Evolutionary conservation across 495 filamentous ascomycete species (phyloP), one percentile per base, ranked within the genome.

Genomic region (Mycothermus thermophilus): DNA sequence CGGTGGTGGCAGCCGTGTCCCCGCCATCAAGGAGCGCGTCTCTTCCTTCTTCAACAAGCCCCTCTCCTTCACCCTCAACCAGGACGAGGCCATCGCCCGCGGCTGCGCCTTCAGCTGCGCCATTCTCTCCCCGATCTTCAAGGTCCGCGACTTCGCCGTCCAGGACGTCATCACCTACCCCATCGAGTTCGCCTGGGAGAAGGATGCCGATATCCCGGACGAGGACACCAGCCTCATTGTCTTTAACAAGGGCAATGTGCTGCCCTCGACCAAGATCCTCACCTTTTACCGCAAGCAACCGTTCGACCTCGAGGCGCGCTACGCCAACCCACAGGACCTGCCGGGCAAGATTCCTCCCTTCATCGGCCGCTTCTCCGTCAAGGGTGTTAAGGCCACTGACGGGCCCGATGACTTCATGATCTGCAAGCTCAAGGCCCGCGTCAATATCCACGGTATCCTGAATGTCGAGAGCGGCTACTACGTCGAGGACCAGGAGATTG

Each of bases 151-250:
- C 64, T 99, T 96, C 62, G 76, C 86, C 47, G 75, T 96, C 33
- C 85, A 94, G 66, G 90, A 99, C 57, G 86, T 95, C 45, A 84
- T 95, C 57, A 85, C 75, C 66, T 96, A 96, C 66, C 90, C 90
- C 21, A 94, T 99, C 61, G 92, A 99, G 59, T 99, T 99, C 66
- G 82, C 83, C 35, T 99, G 90, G 90, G 90, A 99, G 71, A 90
- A 96, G 67, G 93, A 90, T 17, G 74, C 86, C 32, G 90, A 99
- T 39, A 96, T 99, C 48, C 90, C 90, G 19, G 92, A 99, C 58
- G 90, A 99, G 69, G 90, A 96, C 54, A 96, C 92, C 34, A 90
- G 78, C 66, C 70, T 99, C 32, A 93, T 81, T 20, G 90, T 99
- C 48, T 99, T 99, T 67, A 88, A 86, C 74, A 85, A 78, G 58